Conservation (phyloP, 148 eudicot species). For the Rhododendron simsii region DNA sequence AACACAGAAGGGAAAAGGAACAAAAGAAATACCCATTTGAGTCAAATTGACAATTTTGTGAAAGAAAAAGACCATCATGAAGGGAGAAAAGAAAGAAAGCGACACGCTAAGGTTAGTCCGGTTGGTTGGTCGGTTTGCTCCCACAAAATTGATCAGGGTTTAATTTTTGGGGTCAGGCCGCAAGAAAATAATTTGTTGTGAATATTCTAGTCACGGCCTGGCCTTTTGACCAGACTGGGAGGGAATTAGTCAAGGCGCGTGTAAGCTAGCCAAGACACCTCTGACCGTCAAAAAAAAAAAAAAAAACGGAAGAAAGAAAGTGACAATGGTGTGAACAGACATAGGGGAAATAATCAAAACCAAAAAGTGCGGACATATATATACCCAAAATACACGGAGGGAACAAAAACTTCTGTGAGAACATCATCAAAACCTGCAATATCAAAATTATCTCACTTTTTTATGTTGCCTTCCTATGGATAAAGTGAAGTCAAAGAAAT, state of each 20-base stretch:
- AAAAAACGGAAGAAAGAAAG: background rate
- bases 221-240: background rate
- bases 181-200: too few relatives aligned
- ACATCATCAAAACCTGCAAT: background rate
- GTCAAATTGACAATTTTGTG: background rate
- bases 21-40: background rate
- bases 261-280: background rate
- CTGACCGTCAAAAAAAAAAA: too few relatives aligned
- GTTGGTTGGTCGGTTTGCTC: background rate
- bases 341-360: background rate
- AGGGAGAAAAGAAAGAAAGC: background rate
- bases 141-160: background rate
- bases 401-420: slow-evolving; percentile 6
- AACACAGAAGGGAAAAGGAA: background rate
- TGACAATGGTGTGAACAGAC: background rate
- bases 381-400: background rate
- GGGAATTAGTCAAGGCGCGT: too few relatives aligned
- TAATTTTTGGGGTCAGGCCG: background rate
- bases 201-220: background rate
- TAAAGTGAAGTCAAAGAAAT: slow-evolving; percentile 8
- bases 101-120: background rate
- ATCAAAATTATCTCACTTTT: background rate
- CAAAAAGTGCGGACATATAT: background rate
- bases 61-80: background rate
- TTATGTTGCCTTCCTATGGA: background rate